These are phyloP conservation scores for Withania somnifera DNA, from an alignment of 305 asterid species.

Conservation along the genomic window DNA sequence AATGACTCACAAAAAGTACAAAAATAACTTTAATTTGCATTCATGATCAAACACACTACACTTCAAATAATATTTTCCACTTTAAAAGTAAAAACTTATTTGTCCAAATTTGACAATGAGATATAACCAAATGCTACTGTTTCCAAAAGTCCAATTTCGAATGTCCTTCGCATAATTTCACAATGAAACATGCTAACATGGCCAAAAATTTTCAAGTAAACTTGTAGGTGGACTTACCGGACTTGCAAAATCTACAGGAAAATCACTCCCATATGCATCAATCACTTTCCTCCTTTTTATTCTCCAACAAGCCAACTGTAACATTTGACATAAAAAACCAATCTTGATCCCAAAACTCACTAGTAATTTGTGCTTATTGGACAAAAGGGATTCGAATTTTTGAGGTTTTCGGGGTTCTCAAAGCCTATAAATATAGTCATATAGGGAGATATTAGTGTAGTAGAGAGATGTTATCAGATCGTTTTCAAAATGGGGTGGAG, in stretches of 20 bases:
- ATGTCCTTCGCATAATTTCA: too few species aligned
- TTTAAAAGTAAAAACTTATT: too few species aligned
- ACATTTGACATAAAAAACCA: not conserved
- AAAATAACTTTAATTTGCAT: too few species aligned
- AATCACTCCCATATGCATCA: not conserved
- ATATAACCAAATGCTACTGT: too few species aligned
- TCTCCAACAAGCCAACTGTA: too few species aligned
- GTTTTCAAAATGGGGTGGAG: conserved; percentile 79
- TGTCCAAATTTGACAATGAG: too few species aligned
- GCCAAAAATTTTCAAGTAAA: too few species aligned
- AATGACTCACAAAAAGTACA: too few species aligned
- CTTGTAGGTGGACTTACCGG: not conserved
- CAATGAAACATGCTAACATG: too few species aligned
- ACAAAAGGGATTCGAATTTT: not conserved
- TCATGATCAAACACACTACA: too few species aligned
- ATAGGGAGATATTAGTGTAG: not conserved
- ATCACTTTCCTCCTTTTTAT: not conserved
- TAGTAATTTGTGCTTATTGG: not conserved
- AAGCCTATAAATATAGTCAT: not conserved
- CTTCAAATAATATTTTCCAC: too few species aligned
- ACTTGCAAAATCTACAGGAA: not conserved
- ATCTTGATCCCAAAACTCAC: not conserved
- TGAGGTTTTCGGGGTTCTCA: not conserved
- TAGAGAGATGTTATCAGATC: conserved; percentile 62
- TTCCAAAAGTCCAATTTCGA: too few species aligned